Conservation (phyloP, 1,284 basidiomycete species). For the Rhodotorula sp. region DNA sequence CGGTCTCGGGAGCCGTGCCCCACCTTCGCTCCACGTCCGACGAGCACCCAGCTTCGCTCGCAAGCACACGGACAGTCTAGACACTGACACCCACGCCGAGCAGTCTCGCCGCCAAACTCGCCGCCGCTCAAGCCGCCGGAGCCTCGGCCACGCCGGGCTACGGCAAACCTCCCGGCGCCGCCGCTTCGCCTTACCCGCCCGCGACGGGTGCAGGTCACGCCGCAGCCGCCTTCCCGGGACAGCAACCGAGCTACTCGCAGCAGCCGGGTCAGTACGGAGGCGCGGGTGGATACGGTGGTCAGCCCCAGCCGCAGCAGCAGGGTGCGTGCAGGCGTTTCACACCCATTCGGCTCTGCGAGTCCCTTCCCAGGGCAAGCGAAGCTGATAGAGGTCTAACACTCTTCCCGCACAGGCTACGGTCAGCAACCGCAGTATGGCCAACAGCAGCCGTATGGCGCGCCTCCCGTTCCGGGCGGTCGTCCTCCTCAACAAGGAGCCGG, state of each 20-base stretch:
- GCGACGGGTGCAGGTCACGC: slow-evolving; percentile 4
- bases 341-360: background rate
- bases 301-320: slow-evolving; percentile 1
- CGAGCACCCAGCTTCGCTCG: too few species aligned
- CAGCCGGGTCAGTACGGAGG: background rate
- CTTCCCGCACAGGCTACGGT: slow-evolving; percentile 10
- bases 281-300: slow-evolving; percentile 2
- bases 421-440: slow-evolving; percentile 10
- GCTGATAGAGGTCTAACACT: background rate
- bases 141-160: slow-evolving; percentile 24
- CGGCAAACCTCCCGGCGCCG: slow-evolving; percentile 5
- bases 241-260: background rate
- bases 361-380: background rate
- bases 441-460: slow-evolving; percentile 8
- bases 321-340: background rate
- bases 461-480: background rate
- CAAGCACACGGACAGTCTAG: too few species aligned
- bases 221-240: slow-evolving; percentile 15
- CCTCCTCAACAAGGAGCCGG: background rate
- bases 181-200: slow-evolving; percentile 16
- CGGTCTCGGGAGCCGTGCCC: too few species aligned
- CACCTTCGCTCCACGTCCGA: background rate
- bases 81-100: background rate
- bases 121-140: slow-evolving; percentile 29
- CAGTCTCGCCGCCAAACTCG: slow-evolving; percentile 34